A percentile compares a stretch with the other conserved stretches of the same genome.
Conservation (phyloP, 495 filamentous ascomycete genomes). For the Friedmanniomyces endolithicus region DNA sequence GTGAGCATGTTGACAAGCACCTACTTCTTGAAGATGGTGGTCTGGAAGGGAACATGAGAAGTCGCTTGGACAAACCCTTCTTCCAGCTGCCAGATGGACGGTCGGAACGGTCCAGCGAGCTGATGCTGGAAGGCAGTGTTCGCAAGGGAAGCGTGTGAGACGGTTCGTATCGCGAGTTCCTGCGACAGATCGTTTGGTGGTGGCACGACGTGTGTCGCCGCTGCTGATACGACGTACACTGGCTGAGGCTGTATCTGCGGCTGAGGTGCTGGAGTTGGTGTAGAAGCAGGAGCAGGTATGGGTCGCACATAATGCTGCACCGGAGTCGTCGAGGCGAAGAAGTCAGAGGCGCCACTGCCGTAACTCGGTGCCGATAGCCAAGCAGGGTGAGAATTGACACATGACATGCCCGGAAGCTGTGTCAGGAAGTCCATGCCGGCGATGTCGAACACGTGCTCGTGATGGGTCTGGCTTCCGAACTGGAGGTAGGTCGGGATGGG, state of each 20-base stretch:
- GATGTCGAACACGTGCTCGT: slow-evolving; percentile 8
- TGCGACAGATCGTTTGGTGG: slow-evolving; percentile 15
- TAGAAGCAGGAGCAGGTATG: slow-evolving; percentile 9
- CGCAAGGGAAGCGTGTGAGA: slow-evolving; percentile 8
- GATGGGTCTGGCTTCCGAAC: slow-evolving; percentile 13
- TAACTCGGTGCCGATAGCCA: slow-evolving; percentile 14
- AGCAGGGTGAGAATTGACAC: slow-evolving; percentile 9
- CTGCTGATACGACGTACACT: slow-evolving; percentile 9
- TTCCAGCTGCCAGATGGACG: slow-evolving; percentile 25
- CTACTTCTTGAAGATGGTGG: slow-evolving; percentile 31
- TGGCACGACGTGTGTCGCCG: slow-evolving; percentile 4
- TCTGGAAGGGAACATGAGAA: slow-evolving; percentile 25
- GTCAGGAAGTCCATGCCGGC: slow-evolving; percentile 17
- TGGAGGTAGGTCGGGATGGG: slow-evolving; percentile 13
- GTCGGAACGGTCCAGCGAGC: slow-evolving; percentile 15
- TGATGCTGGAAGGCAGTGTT: slow-evolving; percentile 9
- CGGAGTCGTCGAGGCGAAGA: slow-evolving; percentile 7
- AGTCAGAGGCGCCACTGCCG: slow-evolving; percentile 12
- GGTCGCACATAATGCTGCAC: slow-evolving; percentile 12
- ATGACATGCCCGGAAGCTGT: slow-evolving; percentile 20
- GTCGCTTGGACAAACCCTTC: slow-evolving; percentile 20
- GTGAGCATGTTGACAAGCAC: slow-evolving; percentile 2
- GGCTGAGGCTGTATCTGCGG: slow-evolving; percentile 14
- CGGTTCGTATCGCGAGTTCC: slow-evolving; percentile 15
- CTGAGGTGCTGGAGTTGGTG: slow-evolving; percentile 8